Percentiles rank a stretch among this genome's conserved stretches.
These are phyloP conservation scores for Millerago galiae DNA, from an alignment of 805 yeast species.

Conservation along the genomic window DNA sequence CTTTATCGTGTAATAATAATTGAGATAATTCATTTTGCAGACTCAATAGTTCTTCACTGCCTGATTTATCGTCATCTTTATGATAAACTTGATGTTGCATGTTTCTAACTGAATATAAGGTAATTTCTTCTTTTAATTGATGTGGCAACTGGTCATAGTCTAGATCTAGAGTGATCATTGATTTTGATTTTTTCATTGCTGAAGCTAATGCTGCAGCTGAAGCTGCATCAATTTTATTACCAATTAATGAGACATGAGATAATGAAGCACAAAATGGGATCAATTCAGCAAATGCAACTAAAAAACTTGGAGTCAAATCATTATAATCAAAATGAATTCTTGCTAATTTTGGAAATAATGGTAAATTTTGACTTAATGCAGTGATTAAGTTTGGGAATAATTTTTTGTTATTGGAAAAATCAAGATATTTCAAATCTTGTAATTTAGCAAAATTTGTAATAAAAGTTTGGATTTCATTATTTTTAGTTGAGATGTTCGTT, in stretches of 20 bases:
- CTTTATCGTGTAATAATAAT: slow-evolving; percentile 37
- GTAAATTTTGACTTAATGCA: slow-evolving; percentile 54
- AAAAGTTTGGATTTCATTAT: slow-evolving; percentile 29
- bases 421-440: slow-evolving; percentile 62
- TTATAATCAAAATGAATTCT: slow-evolving; percentile 71
- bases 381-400: slow-evolving; percentile 56
- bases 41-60: slow-evolving; percentile 35
- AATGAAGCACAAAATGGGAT: slow-evolving; percentile 64
- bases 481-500: slow-evolving; percentile 43
- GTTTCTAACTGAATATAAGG: slow-evolving; percentile 75
- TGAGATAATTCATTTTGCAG: slow-evolving; percentile 45
- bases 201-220: slow-evolving; percentile 61
- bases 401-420: slow-evolving; percentile 67
- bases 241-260: slow-evolving; percentile 61
- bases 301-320: slow-evolving; percentile 44
- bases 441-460: slow-evolving; percentile 44
- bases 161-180: slow-evolving; percentile 61
- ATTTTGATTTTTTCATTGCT: slow-evolving; percentile 55
- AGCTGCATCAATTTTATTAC: slow-evolving; percentile 55
- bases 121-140: slow-evolving; percentile 56
- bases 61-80: slow-evolving; percentile 7
- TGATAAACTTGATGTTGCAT: slow-evolving; percentile 51
- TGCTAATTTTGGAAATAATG: slow-evolving; percentile 56
- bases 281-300: slow-evolving; percentile 62
- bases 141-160: slow-evolving; percentile 54